Conservation (phyloP, 441 rosid genomes). For the Daphne laureola region DNA sequence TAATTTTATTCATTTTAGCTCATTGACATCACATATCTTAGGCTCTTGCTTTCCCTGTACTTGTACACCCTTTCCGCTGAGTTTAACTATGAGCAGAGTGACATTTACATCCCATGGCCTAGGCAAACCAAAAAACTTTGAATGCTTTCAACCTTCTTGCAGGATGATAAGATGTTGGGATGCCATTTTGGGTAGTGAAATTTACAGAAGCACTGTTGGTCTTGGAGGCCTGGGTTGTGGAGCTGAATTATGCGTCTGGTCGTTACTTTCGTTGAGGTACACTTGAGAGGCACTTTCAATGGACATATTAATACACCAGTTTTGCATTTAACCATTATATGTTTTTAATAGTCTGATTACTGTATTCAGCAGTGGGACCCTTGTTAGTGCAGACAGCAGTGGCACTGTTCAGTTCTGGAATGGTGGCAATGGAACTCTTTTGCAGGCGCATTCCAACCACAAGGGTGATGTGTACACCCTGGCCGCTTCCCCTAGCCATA, state of each 20-base stretch:
- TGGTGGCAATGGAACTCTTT: constrained; percentile 71
- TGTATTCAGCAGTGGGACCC: constrained; percentile 58
- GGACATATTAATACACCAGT: not conserved
- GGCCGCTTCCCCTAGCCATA: constrained; percentile 79
- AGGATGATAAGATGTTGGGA: constrained; percentile 96
- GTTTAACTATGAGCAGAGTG: not conserved
- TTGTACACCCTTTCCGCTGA: not conserved
- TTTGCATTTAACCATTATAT: not conserved
- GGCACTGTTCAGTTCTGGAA: constrained; percentile 97
- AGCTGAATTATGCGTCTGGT: constrained; percentile 82
- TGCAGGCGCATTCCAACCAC: constrained; percentile 76
- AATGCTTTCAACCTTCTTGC: constrained; percentile 17
- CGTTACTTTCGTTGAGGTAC: constrained; percentile 81
- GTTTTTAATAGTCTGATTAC: constrained; percentile 5
- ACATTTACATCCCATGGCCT: not conserved
- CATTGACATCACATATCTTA: not conserved
- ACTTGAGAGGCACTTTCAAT: not conserved
- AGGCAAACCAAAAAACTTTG: constrained; percentile 9
- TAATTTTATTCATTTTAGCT: not conserved
- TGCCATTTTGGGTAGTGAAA: constrained; percentile 53
- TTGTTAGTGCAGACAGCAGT: constrained; percentile 90
- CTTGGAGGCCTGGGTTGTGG: constrained; percentile 74
- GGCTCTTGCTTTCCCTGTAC: constrained; percentile 2
- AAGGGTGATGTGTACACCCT: constrained; percentile 91
- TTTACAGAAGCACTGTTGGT: constrained; percentile 81